These are phyloP conservation scores for Alternaria arborescens DNA, from an alignment of 2,329 filamentous ascomycete species.

Conservation along the genomic window DNA sequence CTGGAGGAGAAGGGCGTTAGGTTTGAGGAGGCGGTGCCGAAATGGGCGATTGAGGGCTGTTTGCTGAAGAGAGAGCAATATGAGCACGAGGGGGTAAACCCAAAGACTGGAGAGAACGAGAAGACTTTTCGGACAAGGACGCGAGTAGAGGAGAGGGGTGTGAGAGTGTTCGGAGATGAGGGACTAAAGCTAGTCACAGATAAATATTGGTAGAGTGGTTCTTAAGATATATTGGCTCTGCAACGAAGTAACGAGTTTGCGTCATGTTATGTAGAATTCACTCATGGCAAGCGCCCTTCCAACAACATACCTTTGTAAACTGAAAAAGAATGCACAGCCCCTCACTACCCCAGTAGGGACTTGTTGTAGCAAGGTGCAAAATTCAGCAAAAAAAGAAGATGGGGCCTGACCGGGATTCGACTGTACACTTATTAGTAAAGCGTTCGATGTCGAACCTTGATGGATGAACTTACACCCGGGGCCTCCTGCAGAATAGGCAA, in stretches of 20 bases:
- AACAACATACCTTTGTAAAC: too few species aligned
- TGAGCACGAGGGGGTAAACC: slow-evolving; percentile 41
- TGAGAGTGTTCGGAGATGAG: slow-evolving; percentile 34
- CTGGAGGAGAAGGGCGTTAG: slow-evolving; percentile 30
- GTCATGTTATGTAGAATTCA: too few species aligned
- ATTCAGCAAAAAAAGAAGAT: slow-evolving; percentile 23
- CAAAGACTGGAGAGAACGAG: slow-evolving; percentile 35
- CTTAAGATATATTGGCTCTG: neutral
- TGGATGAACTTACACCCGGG: slow-evolving; percentile 39
- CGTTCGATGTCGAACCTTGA: slow-evolving; percentile 15
- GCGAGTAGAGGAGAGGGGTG: slow-evolving; percentile 38
- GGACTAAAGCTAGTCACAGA: slow-evolving; percentile 35
- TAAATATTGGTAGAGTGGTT: slow-evolving; percentile 31
- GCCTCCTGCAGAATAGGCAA: slow-evolving; percentile 37
- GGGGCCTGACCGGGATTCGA: slow-evolving; percentile 43
- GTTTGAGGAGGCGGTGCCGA: slow-evolving; percentile 40
- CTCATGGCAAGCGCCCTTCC: too few species aligned
- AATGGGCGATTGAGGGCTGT: slow-evolving; percentile 45
- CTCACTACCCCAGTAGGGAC: rapidly evolving
- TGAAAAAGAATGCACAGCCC: neutral
- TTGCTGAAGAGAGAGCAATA: slow-evolving; percentile 43
- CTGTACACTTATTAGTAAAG: slow-evolving; percentile 22
- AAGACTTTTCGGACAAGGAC: slow-evolving; percentile 33
- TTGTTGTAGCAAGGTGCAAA: neutral
- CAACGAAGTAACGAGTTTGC: neutral